Evolutionary conservation across 352 stramenopile species (phyloP), one percentile per base, ranked within the genome.

Genomic region (Globisporangium sylvaticum): DNA sequence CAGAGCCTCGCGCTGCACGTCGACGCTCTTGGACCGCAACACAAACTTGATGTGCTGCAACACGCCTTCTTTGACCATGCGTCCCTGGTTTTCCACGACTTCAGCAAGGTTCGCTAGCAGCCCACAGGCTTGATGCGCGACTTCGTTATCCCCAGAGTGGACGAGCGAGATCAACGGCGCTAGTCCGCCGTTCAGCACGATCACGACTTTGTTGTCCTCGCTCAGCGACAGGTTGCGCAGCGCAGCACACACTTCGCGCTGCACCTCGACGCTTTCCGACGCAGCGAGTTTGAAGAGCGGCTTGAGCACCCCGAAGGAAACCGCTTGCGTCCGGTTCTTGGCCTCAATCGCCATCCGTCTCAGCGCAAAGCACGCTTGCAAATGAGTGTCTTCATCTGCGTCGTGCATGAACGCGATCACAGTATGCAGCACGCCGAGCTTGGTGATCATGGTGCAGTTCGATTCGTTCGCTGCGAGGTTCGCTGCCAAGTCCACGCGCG

Each of bases 41-140:
- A 98, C 87, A 65, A 97, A 98, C 78, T 98, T 98, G 22, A 98
- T 83, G 74, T 99, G 96, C 66, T 98, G 96, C 55, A 99, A 72
- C 29, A 98, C 86, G 48, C 96, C 97, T 65, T 95, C 79, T 46
- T 98, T 91, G 4, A 98, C 95, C 96, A 99, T 98, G 14, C 80
- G 73, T 22, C 90, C 86, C 69, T 98, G 96, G 75, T 98, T 99
- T 69, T 98, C 94, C 42, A 97, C 79, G 1, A 96, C 87, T 75
- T 98, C 94, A 1, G 94, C 94, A 10, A 98, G 77, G 63, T 98
- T 98, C 1, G 95, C 95, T 1, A 98, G 82, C 4, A 98, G 89
- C 25, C 94, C 92, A 37, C 84, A 91, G 0, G 85, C 80, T 67
- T 98, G 93, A 64, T 98, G 95, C 3, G 91, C 88, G 4, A 97